phyloP scores from a whole-genome alignment of 768 basidiomycete species.

The Mycena kentingensis region DNA sequence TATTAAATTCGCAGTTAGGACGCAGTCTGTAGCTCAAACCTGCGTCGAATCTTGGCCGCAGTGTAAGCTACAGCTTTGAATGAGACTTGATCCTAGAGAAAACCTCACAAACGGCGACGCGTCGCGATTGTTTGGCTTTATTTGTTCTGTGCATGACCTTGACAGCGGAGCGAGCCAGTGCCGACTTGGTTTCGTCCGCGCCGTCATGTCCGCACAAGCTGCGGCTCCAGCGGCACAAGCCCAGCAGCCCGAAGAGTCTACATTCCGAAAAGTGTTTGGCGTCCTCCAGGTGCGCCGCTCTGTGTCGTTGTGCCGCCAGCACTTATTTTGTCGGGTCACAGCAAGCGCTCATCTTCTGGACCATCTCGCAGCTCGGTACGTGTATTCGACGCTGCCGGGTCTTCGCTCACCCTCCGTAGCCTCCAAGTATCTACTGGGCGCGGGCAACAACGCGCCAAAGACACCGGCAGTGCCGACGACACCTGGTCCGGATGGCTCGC shows the following conservation, averaged over 20 bases:
- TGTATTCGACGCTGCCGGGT: not conserved
- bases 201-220: conserved; percentile 17
- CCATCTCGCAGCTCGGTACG: conserved; percentile 55
- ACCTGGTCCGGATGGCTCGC: conserved; percentile 20
- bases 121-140: not conserved
- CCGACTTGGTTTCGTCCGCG: not conserved
- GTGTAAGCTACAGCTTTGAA: not conserved
- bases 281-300: conserved; percentile 12
- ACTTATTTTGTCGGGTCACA: conserved; percentile 30
- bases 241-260: conserved; percentile 15
- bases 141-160: no score
- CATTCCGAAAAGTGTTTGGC: conserved; percentile 15
- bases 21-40: no score
- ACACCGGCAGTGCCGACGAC: conserved; percentile 27
- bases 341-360: conserved; percentile 73
- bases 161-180: no score
- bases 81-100: not conserved
- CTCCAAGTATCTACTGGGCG: conserved; percentile 37
- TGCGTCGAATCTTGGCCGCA: no score
- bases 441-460: conserved; percentile 33
- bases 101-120: not conserved
- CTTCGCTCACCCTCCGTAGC: conserved; percentile 35
- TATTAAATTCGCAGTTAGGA: no score
- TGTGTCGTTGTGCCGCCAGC: not conserved
- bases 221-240: conserved; percentile 16